Conservation (phyloP, 2,329 filamentous ascomycete genomes). For the Colletotrichum sp. region DNA sequence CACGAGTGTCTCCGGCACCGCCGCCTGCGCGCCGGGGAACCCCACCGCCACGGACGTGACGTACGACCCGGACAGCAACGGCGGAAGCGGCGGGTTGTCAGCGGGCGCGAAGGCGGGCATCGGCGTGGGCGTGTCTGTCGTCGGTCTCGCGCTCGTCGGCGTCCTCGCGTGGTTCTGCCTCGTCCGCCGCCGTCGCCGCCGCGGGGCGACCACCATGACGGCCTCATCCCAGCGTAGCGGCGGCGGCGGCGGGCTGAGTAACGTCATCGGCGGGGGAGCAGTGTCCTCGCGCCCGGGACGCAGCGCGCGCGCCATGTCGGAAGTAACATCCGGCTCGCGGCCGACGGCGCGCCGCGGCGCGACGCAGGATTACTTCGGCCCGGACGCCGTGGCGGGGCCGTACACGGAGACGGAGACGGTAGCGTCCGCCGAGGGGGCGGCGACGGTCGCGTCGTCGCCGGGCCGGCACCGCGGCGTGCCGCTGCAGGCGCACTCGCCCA, state of each 20-base stretch:
- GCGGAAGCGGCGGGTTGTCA: slow-evolving; percentile 37
- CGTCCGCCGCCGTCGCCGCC: slow-evolving; percentile 37
- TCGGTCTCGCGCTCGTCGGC: slow-evolving; percentile 45
- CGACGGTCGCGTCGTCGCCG: slow-evolving; percentile 25
- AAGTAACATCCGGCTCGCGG: slow-evolving; percentile 31
- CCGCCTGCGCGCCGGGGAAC: slow-evolving; percentile 43
- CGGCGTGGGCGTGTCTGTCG: slow-evolving; percentile 56
- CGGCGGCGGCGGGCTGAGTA: neutral
- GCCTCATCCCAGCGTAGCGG: neutral
- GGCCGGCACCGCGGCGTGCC: slow-evolving; percentile 43
- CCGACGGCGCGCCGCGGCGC: slow-evolving; percentile 32
- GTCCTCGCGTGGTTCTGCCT: slow-evolving; percentile 53
- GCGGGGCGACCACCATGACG: slow-evolving; percentile 15
- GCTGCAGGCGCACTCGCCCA: slow-evolving; percentile 48
- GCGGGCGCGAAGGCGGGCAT: slow-evolving; percentile 61
- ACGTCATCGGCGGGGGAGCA: neutral
- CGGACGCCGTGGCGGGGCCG: slow-evolving; percentile 48
- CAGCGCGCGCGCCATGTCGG: slow-evolving; percentile 31
- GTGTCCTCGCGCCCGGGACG: slow-evolving; percentile 13
- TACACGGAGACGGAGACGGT: slow-evolving; percentile 41
- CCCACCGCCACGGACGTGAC: slow-evolving; percentile 35
- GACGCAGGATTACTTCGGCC: slow-evolving; percentile 49
- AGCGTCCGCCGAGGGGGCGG: neutral
- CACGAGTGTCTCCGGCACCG: slow-evolving; percentile 37
- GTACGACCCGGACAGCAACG: slow-evolving; percentile 26